These are phyloP conservation scores for Hymenoscyphus fraxineus DNA, from an alignment of 2,329 filamentous ascomycete genomes.

Conservation along the genomic window DNA sequence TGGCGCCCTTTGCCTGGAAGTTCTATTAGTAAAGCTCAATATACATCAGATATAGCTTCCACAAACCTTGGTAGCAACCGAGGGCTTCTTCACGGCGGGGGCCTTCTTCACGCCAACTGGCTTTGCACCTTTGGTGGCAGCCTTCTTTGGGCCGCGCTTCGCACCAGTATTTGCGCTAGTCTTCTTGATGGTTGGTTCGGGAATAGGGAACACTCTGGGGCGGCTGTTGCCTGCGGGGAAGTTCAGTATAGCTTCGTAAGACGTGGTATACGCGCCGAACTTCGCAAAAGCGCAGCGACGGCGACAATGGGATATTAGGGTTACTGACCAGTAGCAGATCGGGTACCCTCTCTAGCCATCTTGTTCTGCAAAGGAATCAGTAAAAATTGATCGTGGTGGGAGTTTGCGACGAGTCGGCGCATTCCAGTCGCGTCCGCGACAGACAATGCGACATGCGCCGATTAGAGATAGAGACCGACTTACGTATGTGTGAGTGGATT, in stretches of 20 bases:
- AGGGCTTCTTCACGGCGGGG: slow-evolving; percentile 33
- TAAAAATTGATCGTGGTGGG: slow-evolving; percentile 22
- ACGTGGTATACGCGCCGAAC: slow-evolving; percentile 24
- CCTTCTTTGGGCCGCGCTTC: slow-evolving; percentile 29
- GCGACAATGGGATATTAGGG: slow-evolving; percentile 15
- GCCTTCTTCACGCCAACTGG: slow-evolving; percentile 33
- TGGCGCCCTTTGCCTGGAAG: slow-evolving; percentile 30
- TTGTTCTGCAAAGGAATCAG: slow-evolving; percentile 27
- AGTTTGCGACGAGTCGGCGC: slow-evolving; percentile 25
- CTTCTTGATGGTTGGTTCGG: slow-evolving; percentile 29
- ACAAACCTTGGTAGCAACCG: slow-evolving; percentile 30
- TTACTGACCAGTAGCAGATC: slow-evolving; percentile 31
- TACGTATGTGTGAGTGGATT: slow-evolving; percentile 18
- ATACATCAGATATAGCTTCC: slow-evolving; percentile 9
- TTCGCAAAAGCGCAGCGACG: slow-evolving; percentile 17
- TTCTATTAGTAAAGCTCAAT: slow-evolving; percentile 17
- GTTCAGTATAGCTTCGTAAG: slow-evolving; percentile 25
- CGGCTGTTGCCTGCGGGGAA: slow-evolving; percentile 29
- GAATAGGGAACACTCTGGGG: slow-evolving; percentile 29
- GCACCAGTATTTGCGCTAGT: slow-evolving; percentile 31
- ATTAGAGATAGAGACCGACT: slow-evolving; percentile 21
- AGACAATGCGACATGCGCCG: slow-evolving; percentile 19
- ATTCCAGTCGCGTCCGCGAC: slow-evolving; percentile 25
- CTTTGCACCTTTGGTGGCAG: slow-evolving; percentile 32
- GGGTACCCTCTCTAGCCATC: slow-evolving; percentile 34